phyloP scores from a whole-genome alignment of 2,329 filamentous ascomycete genomes.

The Akanthomyces lecanii region DNA sequence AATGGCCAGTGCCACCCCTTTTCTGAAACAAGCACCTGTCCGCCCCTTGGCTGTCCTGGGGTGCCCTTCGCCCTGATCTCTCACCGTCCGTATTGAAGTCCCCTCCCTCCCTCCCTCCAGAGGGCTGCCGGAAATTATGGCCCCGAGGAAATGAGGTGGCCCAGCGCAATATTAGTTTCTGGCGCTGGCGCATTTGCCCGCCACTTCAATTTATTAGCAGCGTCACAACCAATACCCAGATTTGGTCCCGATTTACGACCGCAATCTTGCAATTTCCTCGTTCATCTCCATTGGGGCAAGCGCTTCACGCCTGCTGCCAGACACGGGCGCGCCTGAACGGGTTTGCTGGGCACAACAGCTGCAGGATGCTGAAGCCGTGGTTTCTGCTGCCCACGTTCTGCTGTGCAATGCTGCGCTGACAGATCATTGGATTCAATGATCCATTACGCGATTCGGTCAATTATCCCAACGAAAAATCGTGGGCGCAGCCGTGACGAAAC shows the following conservation, averaged over 20 bases:
- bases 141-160: conserved; percentile 9
- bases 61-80: neutral
- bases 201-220: conserved; percentile 13
- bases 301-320: neutral
- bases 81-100: neutral
- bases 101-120: neutral
- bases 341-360: neutral
- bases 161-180: conserved; percentile 3
- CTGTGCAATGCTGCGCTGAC: neutral
- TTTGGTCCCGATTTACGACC: conserved; percentile 14
- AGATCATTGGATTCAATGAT: neutral
- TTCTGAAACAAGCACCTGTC: conserved; percentile 8
- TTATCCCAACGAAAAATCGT: neutral
- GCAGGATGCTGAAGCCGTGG: neutral
- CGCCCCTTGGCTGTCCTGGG: neutral
- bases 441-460: too few relatives aligned
- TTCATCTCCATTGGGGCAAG: neutral
- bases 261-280: conserved; percentile 5
- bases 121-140: conserved; percentile 4
- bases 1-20: neutral
- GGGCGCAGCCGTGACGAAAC: neutral
- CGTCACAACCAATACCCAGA: conserved; percentile 6
- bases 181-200: neutral
- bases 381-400: neutral
- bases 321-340: neutral